These are phyloP conservation scores for Colletotrichum musicola DNA, from an alignment of 2,329 filamentous ascomycete species.

Conservation along the genomic window DNA sequence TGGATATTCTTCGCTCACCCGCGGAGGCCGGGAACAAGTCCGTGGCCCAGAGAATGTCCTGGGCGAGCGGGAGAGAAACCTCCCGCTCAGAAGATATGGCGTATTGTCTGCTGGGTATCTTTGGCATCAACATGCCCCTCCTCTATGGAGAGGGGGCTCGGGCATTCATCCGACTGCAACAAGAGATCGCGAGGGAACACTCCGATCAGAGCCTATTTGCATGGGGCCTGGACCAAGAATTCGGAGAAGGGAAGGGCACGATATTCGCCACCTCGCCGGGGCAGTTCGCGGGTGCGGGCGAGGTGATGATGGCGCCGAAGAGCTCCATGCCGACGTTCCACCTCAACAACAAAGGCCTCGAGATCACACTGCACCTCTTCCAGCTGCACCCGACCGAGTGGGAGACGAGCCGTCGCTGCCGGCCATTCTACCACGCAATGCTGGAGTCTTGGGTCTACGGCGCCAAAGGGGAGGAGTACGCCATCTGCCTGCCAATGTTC, in stretches of 20 bases:
- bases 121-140: slow-evolving; percentile 45
- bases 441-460: not conserved
- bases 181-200: slow-evolving; percentile 41
- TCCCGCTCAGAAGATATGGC: slow-evolving; percentile 43
- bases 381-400: not conserved
- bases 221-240: slow-evolving; percentile 14
- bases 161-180: slow-evolving; percentile 44
- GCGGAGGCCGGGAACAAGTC: not conserved
- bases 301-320: too few relatives aligned
- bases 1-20: not conserved
- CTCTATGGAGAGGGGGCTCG: slow-evolving; percentile 46
- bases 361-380: not conserved
- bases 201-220: slow-evolving; percentile 36
- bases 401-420: not conserved
- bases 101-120: slow-evolving; percentile 46
- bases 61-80: slow-evolving; percentile 44
- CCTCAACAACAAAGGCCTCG: not conserved
- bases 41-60: slow-evolving; percentile 44
- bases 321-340: not conserved
- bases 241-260: not conserved
- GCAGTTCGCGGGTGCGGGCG: not conserved
- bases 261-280: not conserved
- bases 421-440: not conserved
- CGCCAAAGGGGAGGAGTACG: too few relatives aligned
- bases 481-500: too few relatives aligned